Base-by-base conservation (phyloP, 2,329 filamentous ascomycete genomes). In the Aspergillus melleus region DNA sequence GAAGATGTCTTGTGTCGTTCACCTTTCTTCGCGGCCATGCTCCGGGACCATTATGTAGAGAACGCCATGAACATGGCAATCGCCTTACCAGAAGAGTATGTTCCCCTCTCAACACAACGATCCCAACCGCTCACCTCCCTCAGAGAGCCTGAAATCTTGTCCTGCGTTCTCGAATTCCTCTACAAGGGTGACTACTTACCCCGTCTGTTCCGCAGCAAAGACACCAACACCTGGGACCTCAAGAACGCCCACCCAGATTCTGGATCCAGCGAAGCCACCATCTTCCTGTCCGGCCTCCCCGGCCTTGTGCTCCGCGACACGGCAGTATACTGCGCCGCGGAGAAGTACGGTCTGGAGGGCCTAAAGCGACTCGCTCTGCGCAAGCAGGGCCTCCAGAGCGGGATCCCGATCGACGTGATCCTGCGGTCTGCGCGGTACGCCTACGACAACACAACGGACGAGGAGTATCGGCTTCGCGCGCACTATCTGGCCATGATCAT, bases 141-240 rank as follows among this genome's bases (percentile, higher is more conserved):
- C 72, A 89, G 90, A 84, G 91, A 96, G 82, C 92, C 93, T 68
- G 92, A 96, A 83, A 86, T 96, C 77, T 91, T 97, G 79, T 96
- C 92, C 76, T 93, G 90, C 72, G 84, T 97, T 72, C 91, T 97
- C 81, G 93, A 97, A 82, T 97, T 93, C 77, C 87, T 97, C 68
- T 97, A 97, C 88, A 96, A 96, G 83, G 92, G 91, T 68, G 92
- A 96, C 84, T 96, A 96, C 81, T 95, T 90, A 78, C 93, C 93
- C 58, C 90, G 92, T 77, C 84, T 97, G 80, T 74, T 96, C 69
- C 91, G 92, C 78, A 90, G 91, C 85, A 92, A 90, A 84, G 88
- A 88, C 77, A 89, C 87, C 74, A 89, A 91, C 82, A 90, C 89
- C 81, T 96, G 91, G 90, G 88, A 91, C 76, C 90, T 96, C 80